Conservation (phyloP, 176 grass and related monocot species). For the Hordeum vulgare region DNA sequence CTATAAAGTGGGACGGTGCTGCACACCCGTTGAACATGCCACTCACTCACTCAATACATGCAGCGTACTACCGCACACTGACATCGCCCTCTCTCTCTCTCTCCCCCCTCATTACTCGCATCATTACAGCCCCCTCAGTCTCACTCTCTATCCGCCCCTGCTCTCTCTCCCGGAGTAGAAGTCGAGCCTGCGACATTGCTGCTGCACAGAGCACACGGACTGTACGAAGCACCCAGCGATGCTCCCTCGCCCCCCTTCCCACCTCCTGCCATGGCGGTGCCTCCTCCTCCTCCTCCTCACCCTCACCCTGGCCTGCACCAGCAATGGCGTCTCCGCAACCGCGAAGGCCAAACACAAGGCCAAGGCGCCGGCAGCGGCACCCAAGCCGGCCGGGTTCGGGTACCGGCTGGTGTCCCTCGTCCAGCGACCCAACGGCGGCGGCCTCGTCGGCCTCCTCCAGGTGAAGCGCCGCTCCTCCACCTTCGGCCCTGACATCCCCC, state of each 20-base stretch:
- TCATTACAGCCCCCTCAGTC: not conserved
- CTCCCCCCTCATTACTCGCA: conserved; percentile 36
- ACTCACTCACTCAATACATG: conserved; percentile 17
- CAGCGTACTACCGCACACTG: not conserved
- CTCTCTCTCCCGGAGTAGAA: not conserved
- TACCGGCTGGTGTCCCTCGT: conserved; percentile 69
- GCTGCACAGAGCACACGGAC: not conserved
- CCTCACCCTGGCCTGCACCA: conserved; percentile 12
- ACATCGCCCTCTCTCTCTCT: conserved; percentile 11
- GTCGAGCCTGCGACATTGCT: not conserved
- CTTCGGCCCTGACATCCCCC: conserved; percentile 86
- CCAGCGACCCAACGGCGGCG: conserved; percentile 44
- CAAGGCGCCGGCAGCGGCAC: not conserved
- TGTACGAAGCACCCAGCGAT: conserved; percentile 19
- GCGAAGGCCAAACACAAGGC: not conserved
- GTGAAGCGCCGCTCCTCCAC: conserved; percentile 51
- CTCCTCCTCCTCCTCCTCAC: conserved; percentile 34
- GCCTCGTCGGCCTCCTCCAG: conserved; percentile 64
- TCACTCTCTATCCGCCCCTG: not conserved
- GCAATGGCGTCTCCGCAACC: not conserved
- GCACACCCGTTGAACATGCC: not conserved
- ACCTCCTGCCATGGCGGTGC: conserved; percentile 17
- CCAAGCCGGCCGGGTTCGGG: conserved; percentile 40
- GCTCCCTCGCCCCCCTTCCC: not conserved
- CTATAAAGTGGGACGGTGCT: conserved; percentile 10